Percentiles rank a stretch among this genome's conserved stretches.
phyloP scores from a whole-genome alignment of 805 yeast genomes.

The Saturnispora silvae region DNA sequence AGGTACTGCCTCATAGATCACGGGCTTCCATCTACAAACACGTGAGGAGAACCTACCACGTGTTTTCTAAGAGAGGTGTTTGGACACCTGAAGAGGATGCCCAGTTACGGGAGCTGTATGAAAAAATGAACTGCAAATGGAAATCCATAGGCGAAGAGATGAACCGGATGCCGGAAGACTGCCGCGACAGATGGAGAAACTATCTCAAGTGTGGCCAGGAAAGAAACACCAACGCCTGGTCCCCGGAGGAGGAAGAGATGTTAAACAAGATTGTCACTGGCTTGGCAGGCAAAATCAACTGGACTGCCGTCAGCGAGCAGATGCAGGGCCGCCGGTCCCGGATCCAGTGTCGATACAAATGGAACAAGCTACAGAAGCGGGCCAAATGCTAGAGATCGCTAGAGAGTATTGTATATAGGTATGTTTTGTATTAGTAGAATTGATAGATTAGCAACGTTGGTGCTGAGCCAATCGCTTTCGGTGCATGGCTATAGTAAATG shows the following conservation, averaged over 20 bases:
- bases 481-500: no score
- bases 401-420: no score
- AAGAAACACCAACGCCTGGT: conserved; percentile 75
- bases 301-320: conserved; percentile 84
- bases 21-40: conserved; percentile 89
- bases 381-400: conserved; percentile 38
- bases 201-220: conserved; percentile 83
- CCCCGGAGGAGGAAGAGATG: conserved; percentile 62
- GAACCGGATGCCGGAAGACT: conserved; percentile 96
- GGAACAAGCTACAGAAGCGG: conserved; percentile 71
- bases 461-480: no score
- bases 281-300: conserved; percentile 38
- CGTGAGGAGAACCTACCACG: conserved; percentile 80
- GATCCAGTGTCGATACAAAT: conserved; percentile 91
- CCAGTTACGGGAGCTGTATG: conserved; percentile 49
- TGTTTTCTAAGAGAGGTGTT: conserved; percentile 77
- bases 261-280: conserved; percentile 39
- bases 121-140: conserved; percentile 77
- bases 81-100: conserved; percentile 83
- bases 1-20: conserved; percentile 74
- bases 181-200: conserved; percentile 94
- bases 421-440: no score
- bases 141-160: conserved; percentile 66
- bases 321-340: conserved; percentile 86
- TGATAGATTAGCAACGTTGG: no score